Conservation (phyloP, 805 yeast genomes). For the Ogataea methylovora region DNA sequence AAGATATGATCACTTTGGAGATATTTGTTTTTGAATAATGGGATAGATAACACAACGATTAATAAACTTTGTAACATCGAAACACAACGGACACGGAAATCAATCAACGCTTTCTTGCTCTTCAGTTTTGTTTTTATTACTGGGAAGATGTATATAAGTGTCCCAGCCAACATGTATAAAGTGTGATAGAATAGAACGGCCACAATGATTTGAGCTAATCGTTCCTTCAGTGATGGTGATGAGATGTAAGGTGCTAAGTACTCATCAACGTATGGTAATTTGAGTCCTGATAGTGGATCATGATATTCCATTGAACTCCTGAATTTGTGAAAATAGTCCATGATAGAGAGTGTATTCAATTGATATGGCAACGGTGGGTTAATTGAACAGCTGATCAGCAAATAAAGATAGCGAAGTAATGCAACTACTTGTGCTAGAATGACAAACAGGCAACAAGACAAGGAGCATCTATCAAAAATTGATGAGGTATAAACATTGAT, state of each 20-base stretch:
- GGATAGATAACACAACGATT: conserved; percentile 22
- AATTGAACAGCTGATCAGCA: no score
- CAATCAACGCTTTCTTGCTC: conserved; percentile 14
- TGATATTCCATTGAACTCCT: no score
- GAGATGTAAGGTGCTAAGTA: conserved; percentile 5
- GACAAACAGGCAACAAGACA: no score
- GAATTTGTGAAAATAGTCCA: no score
- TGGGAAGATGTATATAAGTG: conserved; percentile 16
- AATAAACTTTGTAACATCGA: conserved; percentile 26
- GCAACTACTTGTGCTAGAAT: no score
- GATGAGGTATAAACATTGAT: no score
- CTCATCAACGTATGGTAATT: conserved; percentile 22
- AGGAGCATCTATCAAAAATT: no score
- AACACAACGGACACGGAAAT: conserved; percentile 25
- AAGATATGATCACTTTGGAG: conserved; percentile 23
- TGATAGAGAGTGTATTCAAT: no score
- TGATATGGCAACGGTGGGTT: no score
- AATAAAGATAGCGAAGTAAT: no score
- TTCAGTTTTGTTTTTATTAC: conserved; percentile 10
- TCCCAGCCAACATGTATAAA: conserved; percentile 15
- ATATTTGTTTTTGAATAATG: conserved; percentile 20
- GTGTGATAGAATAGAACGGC: conserved; percentile 22
- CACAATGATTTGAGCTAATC: conserved; percentile 20
- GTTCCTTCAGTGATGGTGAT: no score
- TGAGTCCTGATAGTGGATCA: conserved; percentile 17